phyloP scores from a whole-genome alignment of 805 yeast genomes.

The Candida ipomoeae region DNA sequence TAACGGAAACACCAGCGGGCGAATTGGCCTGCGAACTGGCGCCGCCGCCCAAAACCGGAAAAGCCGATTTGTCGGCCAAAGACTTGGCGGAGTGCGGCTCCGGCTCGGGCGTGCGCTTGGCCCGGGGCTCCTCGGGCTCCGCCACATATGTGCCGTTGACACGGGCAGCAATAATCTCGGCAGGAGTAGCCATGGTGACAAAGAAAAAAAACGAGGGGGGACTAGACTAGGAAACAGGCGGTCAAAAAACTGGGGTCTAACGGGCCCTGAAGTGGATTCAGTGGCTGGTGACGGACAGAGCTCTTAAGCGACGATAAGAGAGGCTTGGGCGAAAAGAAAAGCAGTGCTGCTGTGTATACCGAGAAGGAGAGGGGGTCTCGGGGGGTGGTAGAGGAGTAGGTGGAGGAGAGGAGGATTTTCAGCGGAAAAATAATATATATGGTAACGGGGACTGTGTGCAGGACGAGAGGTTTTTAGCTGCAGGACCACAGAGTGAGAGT shows the following conservation, averaged over 20 bases:
- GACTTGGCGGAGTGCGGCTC: constrained; percentile 30
- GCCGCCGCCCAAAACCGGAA: constrained; percentile 61
- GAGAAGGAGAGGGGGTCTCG: not conserved
- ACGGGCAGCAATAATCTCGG: constrained; percentile 48
- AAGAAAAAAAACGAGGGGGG: not conserved
- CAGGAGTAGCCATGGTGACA: constrained; percentile 40
- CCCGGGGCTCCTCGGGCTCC: constrained; percentile 3
- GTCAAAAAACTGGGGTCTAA: not conserved
- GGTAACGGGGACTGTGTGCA: too few relatives aligned
- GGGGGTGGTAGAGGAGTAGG: not conserved
- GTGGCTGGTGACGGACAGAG: not conserved
- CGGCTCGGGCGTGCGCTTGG: constrained; percentile 4
- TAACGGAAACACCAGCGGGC: constrained; percentile 17
- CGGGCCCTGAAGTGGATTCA: not conserved
- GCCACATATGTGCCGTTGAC: constrained; percentile 25
- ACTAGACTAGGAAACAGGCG: not conserved
- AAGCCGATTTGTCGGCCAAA: constrained; percentile 51
- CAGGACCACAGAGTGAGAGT: not conserved
- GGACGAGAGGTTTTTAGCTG: not conserved
- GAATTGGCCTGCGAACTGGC: constrained; percentile 14
- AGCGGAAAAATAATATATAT: not conserved
- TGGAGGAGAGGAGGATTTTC: not conserved
- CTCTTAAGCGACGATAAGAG: too few relatives aligned
- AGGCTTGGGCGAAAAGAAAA: not conserved
- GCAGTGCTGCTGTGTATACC: not conserved